Evolutionary conservation across 768 basidiomycete species (phyloP), one percentile per base, ranked within the genome.

Genomic region (Solioccasus polychromus): DNA sequence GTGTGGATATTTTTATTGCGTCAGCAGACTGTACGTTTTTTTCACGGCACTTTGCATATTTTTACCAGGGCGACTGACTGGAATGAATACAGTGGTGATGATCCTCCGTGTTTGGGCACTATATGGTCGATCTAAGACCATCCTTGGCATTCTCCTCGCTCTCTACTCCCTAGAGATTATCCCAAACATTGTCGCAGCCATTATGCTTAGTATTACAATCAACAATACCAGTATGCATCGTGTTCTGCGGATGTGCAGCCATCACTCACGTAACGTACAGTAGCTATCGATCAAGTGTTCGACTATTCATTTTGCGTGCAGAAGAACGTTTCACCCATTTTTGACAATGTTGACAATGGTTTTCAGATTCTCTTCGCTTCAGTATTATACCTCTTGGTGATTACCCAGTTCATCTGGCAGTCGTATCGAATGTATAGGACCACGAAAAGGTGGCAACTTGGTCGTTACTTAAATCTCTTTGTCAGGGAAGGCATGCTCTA

Each of bases 381-480:
- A 9, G 7, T 15, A 15, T 12, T 15, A 7, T 8, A 15, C 31
- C 11, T 7, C 5, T 15, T 32, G 8, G 31, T 15, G 14, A 15
- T 32, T 5, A 15, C 14, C 5, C 31, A 32, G n/a, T 32, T 32
- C 14, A 15, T 32, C 5, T 15, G 31, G 14, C 31, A 32, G 14
- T 7, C 14, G 5, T 5, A 9, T 32, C 31, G n/a, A 32, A 32
- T 32, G 31, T 32, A 32, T 15, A 7, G 31, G n/a, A 5, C 31
- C 11, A 32, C 31, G 31, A 15, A 32, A 15, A 9, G n/a, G 14
- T 32, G 31, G 31, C 6, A 32, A 15, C 31, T 32, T 15, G n/a
- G n/a, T 15, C 24, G 8, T 4, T 23, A 40, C 8, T 14, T 56
- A 39, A 49, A 49, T 30, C 41, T 55, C 8, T 12, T 29, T 8